These are phyloP conservation scores for Mycena rosella DNA, from an alignment of 768 basidiomycete genomes.

Conservation along the genomic window DNA sequence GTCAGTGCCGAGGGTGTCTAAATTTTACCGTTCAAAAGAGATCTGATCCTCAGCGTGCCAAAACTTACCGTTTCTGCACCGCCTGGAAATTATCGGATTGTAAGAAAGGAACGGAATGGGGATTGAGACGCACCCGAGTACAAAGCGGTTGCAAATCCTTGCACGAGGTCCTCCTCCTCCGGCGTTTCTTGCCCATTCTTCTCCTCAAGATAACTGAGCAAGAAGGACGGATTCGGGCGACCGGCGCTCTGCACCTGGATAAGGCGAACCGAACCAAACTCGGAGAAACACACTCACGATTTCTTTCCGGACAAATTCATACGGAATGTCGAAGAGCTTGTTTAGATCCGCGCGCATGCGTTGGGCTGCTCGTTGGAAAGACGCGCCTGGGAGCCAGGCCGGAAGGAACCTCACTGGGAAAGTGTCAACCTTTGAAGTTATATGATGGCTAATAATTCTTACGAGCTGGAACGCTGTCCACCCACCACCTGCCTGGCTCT, in stretches of 20 bases:
- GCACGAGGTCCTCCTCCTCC: slow-evolving; percentile 45
- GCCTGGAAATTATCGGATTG: slow-evolving; percentile 28
- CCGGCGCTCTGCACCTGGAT: slow-evolving; percentile 33
- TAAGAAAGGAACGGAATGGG: no score
- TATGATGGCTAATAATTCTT: slow-evolving; percentile 21
- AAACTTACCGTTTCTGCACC: slow-evolving; percentile 46
- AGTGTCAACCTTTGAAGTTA: background rate
- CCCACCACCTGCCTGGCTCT: slow-evolving; percentile 49
- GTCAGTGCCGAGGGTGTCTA: slow-evolving; percentile 48
- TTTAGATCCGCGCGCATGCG: slow-evolving; percentile 44
- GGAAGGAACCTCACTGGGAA: slow-evolving; percentile 47
- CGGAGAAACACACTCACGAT: slow-evolving; percentile 35
- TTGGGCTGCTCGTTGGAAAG: slow-evolving; percentile 42
- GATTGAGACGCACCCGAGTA: slow-evolving; percentile 38
- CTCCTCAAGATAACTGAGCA: slow-evolving; percentile 40
- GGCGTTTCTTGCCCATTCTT: slow-evolving; percentile 33
- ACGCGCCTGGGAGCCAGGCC: slow-evolving; percentile 47
- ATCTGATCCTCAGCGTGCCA: no score
- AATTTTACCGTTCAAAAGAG: background rate
- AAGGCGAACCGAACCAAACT: background rate
- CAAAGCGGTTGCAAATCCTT: slow-evolving; percentile 46
- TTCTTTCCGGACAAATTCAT: slow-evolving; percentile 44
- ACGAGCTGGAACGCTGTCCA: slow-evolving; percentile 46
- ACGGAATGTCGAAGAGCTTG: slow-evolving; percentile 46
- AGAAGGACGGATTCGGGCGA: slow-evolving; percentile 37